Evolutionary conservation across 2,329 filamentous ascomycete genomes (phyloP), one percentile per base, ranked within the genome.

Genomic region (Claviceps arundinis): DNA sequence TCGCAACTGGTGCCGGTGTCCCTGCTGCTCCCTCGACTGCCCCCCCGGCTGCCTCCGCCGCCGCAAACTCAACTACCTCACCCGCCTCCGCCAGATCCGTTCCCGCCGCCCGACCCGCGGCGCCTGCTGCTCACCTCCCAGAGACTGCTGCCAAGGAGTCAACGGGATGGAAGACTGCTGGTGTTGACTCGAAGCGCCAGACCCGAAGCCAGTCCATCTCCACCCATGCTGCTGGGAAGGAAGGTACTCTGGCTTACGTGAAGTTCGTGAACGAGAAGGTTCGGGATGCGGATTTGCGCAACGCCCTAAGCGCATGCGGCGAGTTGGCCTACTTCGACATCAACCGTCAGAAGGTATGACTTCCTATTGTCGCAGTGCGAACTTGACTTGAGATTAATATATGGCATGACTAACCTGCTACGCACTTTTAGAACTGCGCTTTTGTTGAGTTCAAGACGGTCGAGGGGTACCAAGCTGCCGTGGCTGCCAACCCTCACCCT

Each of bases 191-290:
- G 61, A 93, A 93, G 76, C 84, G 88, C 65, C 87, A 93, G 66
- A 84, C 83, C 62, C 82, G 88, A 57, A 80, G 79, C 50, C 84
- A 87, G 68, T 80, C 82, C 51, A 75, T 81, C 60, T 74, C 81
- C 52, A 74, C 73, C 49, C 68, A 75, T 26, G 68, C 72, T n/a
- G 65, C 72, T 47, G 86, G 90, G 62, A 85, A 88, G 62, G 85
- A 91, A 56, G 81, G 81, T 56, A 84, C 84, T 51, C 80, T 89
- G 59, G 93, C 86, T 19, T 97, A 96, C 69, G 89, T 98, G 69
- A 95, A 95, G 76, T 95, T 91, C 61, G 91, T 97, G 48, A 91
- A 84, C 48, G 89, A 95, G 37, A 90, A 89, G 71, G 84, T 98
- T 50, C 80, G 87, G 64, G 78, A 82, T 14, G 79, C 81, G 42